phyloP scores from a whole-genome alignment of 129 eudicot species.

The Kitagawia praeruptora region DNA sequence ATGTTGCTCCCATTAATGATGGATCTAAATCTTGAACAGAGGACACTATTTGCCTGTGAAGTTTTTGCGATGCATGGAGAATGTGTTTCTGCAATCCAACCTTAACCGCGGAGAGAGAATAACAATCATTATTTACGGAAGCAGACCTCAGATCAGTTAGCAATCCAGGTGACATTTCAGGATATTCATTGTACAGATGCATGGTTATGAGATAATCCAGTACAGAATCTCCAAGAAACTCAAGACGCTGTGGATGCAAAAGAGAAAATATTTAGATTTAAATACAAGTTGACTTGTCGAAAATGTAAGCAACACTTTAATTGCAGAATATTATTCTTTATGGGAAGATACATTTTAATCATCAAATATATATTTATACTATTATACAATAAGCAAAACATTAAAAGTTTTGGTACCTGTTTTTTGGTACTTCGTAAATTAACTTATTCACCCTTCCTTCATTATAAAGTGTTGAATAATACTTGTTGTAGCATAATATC shows the following conservation, averaged over 20 bases:
- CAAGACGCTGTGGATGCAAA: constrained; percentile 55
- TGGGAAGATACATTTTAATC: background rate
- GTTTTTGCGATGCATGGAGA: constrained; percentile 62
- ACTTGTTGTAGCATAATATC: too few relatives aligned
- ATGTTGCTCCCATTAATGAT: constrained; percentile 27
- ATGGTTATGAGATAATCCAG: constrained; percentile 61
- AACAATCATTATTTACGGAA: constrained; percentile 80
- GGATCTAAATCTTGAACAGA: constrained; percentile 29
- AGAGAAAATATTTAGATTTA: background rate
- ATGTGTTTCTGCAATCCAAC: constrained; percentile 59
- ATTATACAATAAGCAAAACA: too few relatives aligned
- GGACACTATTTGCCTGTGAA: constrained; percentile 33
- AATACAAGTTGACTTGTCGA: background rate
- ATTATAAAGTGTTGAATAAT: too few relatives aligned
- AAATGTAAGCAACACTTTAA: background rate
- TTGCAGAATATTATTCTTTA: background rate
- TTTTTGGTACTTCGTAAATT: too few relatives aligned
- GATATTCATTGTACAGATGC: constrained; percentile 51
- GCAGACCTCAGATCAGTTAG: constrained; percentile 87
- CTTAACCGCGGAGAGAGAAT: constrained; percentile 59
- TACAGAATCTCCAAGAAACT: constrained; percentile 88
- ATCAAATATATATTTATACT: background rate
- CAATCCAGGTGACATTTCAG: constrained; percentile 69
- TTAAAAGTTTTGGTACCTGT: too few relatives aligned
- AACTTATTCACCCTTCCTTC: too few relatives aligned